A percentile compares a stretch with the other conserved stretches of the same genome.
Evolutionary conservation across 2,329 filamentous ascomycete species (phyloP).

Genomic region (Bipolaris victoriae): DNA sequence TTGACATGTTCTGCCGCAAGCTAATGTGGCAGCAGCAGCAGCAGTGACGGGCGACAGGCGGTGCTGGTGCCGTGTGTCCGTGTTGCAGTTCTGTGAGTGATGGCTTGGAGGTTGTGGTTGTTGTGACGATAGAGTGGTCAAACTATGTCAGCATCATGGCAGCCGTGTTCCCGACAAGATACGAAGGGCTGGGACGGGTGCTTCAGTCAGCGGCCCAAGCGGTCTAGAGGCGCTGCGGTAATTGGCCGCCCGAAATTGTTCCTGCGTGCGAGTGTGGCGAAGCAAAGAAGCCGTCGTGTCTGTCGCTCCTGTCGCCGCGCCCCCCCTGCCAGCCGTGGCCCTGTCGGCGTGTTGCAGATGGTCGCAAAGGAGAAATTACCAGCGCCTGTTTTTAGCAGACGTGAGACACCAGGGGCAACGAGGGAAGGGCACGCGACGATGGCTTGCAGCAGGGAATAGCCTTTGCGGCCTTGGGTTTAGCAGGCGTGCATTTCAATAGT

Average conservation of each 20-base stretch:
- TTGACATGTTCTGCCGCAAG: not conserved
- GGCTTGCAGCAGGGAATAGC: not conserved
- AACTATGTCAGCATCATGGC: not conserved
- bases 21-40: not conserved
- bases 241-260: constrained; percentile 26
- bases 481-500: not conserved
- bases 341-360: constrained; percentile 19
- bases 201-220: constrained; percentile 15
- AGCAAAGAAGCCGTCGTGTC: constrained; percentile 11
- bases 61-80: too few species aligned
- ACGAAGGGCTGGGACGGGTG: constrained; percentile 12
- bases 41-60: not conserved
- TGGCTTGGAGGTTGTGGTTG: too few species aligned
- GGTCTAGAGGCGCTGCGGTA: constrained; percentile 4
- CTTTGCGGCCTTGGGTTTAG: not conserved
- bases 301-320: not conserved
- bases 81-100: too few species aligned
- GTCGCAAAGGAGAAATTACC: constrained; percentile 6
- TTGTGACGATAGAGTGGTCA: too few species aligned
- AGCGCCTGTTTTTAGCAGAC: constrained; percentile 19
- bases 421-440: not conserved
- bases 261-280: constrained; percentile 34
- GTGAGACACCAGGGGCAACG: not conserved
- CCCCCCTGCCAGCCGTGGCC: constrained; percentile 15
- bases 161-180: not conserved